Percentiles rank a stretch among this genome's conserved stretches.
phyloP scores from a whole-genome alignment of 176 grass and related monocot genomes.

The Triticum timopheevii region DNA sequence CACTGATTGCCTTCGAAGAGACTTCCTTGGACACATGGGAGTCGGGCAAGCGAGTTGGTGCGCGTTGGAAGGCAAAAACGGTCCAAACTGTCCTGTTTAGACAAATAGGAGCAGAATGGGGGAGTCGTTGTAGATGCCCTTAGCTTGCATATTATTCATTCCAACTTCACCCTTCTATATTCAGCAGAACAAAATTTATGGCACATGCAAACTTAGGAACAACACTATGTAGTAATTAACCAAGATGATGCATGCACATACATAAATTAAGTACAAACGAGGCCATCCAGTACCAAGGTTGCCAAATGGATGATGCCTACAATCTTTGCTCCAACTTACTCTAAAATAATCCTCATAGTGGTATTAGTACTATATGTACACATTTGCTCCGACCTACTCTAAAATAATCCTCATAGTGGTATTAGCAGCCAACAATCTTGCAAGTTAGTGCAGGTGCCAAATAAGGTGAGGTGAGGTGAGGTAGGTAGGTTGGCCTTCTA shows the following conservation, averaged over 20 bases:
- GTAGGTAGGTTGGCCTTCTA: conserved; percentile 43
- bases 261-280: neutral
- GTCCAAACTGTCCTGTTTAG: too few relatives aligned
- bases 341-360: conserved; percentile 9
- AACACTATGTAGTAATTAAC: neutral
- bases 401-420: conserved; percentile 8
- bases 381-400: neutral
- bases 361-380: neutral
- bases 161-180: neutral
- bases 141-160: neutral
- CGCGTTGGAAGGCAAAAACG: too few relatives aligned
- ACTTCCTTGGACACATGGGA: too few relatives aligned
- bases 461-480: conserved; percentile 28
- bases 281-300: neutral
- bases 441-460: conserved; percentile 34
- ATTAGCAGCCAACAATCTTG: neutral
- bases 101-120: too few relatives aligned
- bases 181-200: neutral
- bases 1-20: too few relatives aligned
- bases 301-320: conserved; percentile 34
- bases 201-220: neutral
- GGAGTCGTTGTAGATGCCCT: too few relatives aligned
- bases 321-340: neutral
- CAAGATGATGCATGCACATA: neutral
- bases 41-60: too few relatives aligned